Evolutionary conservation across 2,329 filamentous ascomycete species (phyloP).

Genomic region (Ramularia endophylla): DNA sequence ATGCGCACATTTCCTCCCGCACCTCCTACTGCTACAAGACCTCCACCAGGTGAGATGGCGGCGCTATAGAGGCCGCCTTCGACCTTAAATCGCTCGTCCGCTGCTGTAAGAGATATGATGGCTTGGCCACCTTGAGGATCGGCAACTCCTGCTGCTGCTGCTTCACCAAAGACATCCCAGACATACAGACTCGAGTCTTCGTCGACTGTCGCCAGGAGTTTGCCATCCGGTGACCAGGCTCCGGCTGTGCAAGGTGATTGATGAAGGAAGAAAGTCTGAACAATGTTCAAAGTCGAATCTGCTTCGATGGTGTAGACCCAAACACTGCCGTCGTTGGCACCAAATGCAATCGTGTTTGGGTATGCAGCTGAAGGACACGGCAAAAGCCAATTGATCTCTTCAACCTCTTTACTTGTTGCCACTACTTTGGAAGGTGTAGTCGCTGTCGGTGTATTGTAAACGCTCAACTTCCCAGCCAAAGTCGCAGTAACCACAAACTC

Average conservation of each 20-base stretch:
- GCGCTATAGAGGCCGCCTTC: constrained; percentile 89
- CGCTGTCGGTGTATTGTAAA: constrained; percentile 33
- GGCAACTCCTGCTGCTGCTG: constrained; percentile 57
- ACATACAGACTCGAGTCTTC: constrained; percentile 88
- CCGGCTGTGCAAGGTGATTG: constrained; percentile 82
- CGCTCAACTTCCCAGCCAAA: constrained; percentile 74
- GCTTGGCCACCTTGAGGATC: constrained; percentile 50
- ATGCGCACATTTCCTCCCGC: constrained; percentile 81
- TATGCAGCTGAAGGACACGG: constrained; percentile 66
- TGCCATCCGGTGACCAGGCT: constrained; percentile 82
- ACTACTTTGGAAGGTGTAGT: constrained; percentile 49
- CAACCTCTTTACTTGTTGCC: constrained; percentile 78
- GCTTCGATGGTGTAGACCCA: constrained; percentile 91
- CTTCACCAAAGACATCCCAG: constrained; percentile 83
- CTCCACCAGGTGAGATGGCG: constrained; percentile 71
- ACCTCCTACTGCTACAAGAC: constrained; percentile 79
- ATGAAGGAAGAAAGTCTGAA: constrained; percentile 90
- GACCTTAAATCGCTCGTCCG: constrained; percentile 85
- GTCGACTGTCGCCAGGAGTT: constrained; percentile 77
- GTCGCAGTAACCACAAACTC: constrained; percentile 83
- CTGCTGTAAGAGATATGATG: constrained; percentile 68
- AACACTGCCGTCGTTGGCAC: constrained; percentile 83
- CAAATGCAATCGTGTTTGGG: constrained; percentile 78
- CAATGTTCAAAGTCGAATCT: constrained; percentile 61
- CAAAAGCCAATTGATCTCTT: constrained; percentile 88